These are phyloP conservation scores for Phytophthora hibernalis DNA, from an alignment of 352 stramenopile genomes.

Conservation along the genomic window DNA sequence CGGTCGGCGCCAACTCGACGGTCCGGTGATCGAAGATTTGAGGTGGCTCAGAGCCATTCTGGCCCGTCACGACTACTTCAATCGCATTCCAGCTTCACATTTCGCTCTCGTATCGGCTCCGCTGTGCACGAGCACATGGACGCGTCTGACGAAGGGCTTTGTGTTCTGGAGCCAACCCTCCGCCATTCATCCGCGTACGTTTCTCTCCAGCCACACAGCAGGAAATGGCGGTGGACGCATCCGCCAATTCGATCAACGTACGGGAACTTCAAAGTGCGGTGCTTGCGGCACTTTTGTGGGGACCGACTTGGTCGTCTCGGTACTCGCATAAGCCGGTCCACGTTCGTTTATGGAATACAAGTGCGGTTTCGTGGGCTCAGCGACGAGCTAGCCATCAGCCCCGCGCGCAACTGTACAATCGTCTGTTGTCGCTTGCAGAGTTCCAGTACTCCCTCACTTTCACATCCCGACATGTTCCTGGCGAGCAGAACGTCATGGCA, in stretches of 20 bases:
- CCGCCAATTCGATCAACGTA: conserved; percentile 8
- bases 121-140: conserved; percentile 22
- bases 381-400: conserved; percentile 1
- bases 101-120: too few relatives aligned
- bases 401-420: conserved; percentile 14
- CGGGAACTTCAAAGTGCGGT: conserved; percentile 9
- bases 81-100: too few relatives aligned
- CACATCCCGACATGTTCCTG: conserved; percentile 18
- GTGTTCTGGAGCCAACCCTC: not conserved
- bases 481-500: conserved; percentile 11
- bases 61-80: too few relatives aligned
- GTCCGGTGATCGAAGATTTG: too few relatives aligned
- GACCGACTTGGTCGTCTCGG: not conserved
- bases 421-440: conserved; percentile 9
- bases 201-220: not conserved
- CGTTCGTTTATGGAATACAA: conserved; percentile 11
- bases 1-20: too few relatives aligned
- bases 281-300: conserved; percentile 5
- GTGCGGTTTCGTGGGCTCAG: conserved; percentile 9
- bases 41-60: too few relatives aligned
- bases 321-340: not conserved
- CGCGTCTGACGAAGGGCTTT: conserved; percentile 16
- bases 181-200: conserved; percentile 3
- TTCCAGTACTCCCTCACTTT: conserved; percentile 8
- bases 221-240: not conserved